Evolutionary conservation across 2,329 filamentous ascomycete genomes (phyloP), one percentile per base, ranked within the genome.

Genomic region (Monilinia vaccinii-corymbosi): DNA sequence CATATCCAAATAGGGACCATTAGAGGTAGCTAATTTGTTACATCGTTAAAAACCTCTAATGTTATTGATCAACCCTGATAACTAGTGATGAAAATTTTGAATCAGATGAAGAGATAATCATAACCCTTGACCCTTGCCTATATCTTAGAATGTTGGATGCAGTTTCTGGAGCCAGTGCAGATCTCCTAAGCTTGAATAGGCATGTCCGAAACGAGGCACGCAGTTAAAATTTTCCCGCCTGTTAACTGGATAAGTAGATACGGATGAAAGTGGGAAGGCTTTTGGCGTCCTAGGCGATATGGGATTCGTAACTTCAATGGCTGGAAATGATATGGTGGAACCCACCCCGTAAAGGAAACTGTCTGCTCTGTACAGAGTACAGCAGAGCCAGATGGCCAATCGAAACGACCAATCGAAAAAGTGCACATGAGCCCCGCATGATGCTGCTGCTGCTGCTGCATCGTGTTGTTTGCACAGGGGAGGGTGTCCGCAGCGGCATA

Each of bases 51-150:
- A n/a, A n/a, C n/a, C n/a, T n/a, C n/a, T n/a, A n/a, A n/a, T n/a
- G n/a, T n/a, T n/a, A n/a, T n/a, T n/a, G n/a, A n/a, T n/a, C n/a
- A 49, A 28, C 3, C 4, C 13, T 21, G 3, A 21, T 9, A 32
- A 31, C 50, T 53, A 59, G 25, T 28, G 6, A 6, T 23, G 40
- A 38, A n/a, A n/a, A n/a, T n/a, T n/a, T n/a, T 42, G 56, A 59
- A 59, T 59, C 56, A 45, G 56, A 59, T 59, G 56, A 31, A 53
- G 52, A 38, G 47, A 59, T 59, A 59, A 59, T 59, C 56, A 31
- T 53, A 45, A 59, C 53, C 47, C 56, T 36, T 52, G 56, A n/a
- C 18, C 16, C n/a, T 18, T 42, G n/a, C 6, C 25, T 28, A 28
- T 6, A 6, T 28, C n/a, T 36, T 31, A 18, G 25, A 56, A 46